Conservation (phyloP, 257 asterid species). For the Rehmannia glutinosa region DNA sequence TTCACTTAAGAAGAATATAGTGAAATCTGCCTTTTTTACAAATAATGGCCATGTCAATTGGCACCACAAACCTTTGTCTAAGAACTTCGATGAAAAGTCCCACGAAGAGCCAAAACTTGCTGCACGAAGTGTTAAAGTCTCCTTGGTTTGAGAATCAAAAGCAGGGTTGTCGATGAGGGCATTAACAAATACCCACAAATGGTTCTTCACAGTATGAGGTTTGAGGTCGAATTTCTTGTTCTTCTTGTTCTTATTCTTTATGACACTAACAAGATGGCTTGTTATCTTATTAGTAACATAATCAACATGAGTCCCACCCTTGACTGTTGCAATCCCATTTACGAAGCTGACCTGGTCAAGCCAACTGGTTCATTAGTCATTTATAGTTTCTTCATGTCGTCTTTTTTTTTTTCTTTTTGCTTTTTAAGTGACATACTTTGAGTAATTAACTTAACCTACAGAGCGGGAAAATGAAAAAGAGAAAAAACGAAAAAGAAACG, state of each 20-base stretch:
- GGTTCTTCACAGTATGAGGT: conserved; percentile 80
- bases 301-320: conserved; percentile 99
- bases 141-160: conserved; percentile 98
- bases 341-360: conserved; percentile 89
- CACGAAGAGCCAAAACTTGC: conserved; percentile 90
- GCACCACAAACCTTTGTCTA: conserved; percentile 60
- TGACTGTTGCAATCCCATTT: conserved; percentile 83
- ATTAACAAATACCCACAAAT: conserved; percentile 96
- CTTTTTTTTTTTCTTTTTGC: too few species aligned
- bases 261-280: conserved; percentile 51
- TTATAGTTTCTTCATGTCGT: not conserved
- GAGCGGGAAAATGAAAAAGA: not conserved
- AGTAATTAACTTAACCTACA: not conserved
- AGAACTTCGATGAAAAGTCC: conserved; percentile 71
- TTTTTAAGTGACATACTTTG: not conserved
- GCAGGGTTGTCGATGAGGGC: conserved; percentile 99
- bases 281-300: conserved; percentile 85
- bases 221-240: conserved; percentile 63
- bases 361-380: conserved; percentile 7
- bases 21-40: not conserved
- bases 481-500: too few species aligned
- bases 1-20: not conserved
- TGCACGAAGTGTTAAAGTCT: conserved; percentile 85
- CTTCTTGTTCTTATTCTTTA: conserved; percentile 70
- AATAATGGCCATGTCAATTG: conserved; percentile 6